Base-by-base conservation (phyloP, 2,329 filamentous ascomycete genomes). In the Aspergillus fumigatus region DNA sequence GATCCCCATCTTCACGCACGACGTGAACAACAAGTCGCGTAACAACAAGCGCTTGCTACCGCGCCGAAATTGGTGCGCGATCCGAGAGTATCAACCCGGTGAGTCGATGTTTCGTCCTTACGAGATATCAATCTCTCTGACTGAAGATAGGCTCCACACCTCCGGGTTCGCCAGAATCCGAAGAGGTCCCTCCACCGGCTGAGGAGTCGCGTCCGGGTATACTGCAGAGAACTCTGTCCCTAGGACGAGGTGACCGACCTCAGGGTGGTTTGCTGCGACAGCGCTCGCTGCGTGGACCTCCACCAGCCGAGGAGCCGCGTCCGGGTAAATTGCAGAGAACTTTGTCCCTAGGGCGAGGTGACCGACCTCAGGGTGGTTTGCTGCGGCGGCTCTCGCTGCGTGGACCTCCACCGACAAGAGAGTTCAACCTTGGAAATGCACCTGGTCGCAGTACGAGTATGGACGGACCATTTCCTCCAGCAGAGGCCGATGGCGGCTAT, bases 41-140 rank as follows among this genome's bases (percentile, higher is more conserved):
- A 97, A 96, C 74, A 99, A 99, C 73, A 95, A 91, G 67, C 86
- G 88, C 58, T 79, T 99, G 1, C 80, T 97, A 9, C 92, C 92
- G 21, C 88, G 94, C 57, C 84, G 94, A 32, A 99, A 99, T 71
- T 99, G 93, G 90, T 97, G 93, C 72, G 90, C 91, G 2, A 96
- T 99, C 65, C 84, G 89, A 53, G 83, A 89, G 69, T 97, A 96
- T 75, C 79, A 84, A 9, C 92, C 92, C 1, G 90, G 90, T 41
- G 76, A 75, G 71, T 60, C 48, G 43, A 21, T 19, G 8, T 45
- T 7, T 23, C 7, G 7, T n/a, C 23, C 14, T 29, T n/a, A 17
- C 52, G 40, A 48, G 29, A n/a, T 52, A 19, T 38, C 40, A 21
- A 21, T 38, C 14, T 41, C 4, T 26, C 58, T 61, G 47, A 65